A percentile compares a stretch with the other conserved stretches of the same genome.
Conservation (phyloP, 2,329 filamentous ascomycete genomes). For the Hypoxylon sp. region DNA sequence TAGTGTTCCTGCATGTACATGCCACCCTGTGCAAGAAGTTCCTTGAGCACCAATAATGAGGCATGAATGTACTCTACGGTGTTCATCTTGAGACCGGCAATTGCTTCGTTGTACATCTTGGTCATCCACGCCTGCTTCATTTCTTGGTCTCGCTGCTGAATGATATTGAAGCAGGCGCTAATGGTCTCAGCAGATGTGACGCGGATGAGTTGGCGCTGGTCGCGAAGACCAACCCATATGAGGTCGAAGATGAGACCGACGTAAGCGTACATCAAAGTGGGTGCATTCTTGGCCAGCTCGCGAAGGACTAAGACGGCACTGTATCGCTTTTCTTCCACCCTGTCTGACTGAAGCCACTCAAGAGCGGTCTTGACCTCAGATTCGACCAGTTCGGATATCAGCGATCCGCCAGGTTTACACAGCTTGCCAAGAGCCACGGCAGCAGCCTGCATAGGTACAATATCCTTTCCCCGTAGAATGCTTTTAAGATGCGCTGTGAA, state of each 20-base stretch:
- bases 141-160: slow-evolving; percentile 90
- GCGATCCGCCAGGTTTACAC: slow-evolving; percentile 90
- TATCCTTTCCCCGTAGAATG: slow-evolving; percentile 91
- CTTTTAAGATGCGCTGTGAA: slow-evolving; percentile 92
- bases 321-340: slow-evolving; percentile 92
- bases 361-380: slow-evolving; percentile 96
- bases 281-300: slow-evolving; percentile 92
- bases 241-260: slow-evolving; percentile 96
- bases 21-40: slow-evolving; percentile 91
- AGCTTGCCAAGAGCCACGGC: slow-evolving; percentile 91
- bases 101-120: slow-evolving; percentile 89
- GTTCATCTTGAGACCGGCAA: slow-evolving; percentile 82
- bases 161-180: slow-evolving; percentile 95
- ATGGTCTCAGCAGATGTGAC: slow-evolving; percentile 94
- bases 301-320: slow-evolving; percentile 92
- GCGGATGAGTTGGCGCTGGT: slow-evolving; percentile 90
- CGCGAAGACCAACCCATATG: slow-evolving; percentile 94
- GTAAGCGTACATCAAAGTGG: slow-evolving; percentile 95
- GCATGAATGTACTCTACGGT: slow-evolving; percentile 92
- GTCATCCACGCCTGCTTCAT: slow-evolving; percentile 91
- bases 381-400: slow-evolving; percentile 96
- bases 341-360: slow-evolving; percentile 96
- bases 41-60: slow-evolving; percentile 92
- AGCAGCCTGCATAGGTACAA: slow-evolving; percentile 89
- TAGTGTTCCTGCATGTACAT: slow-evolving; percentile 99